A percentile compares a stretch with the other conserved stretches of the same genome.
phyloP scores from a whole-genome alignment of 2,329 filamentous ascomycete species.

The Fragosphaeria purpurea region DNA sequence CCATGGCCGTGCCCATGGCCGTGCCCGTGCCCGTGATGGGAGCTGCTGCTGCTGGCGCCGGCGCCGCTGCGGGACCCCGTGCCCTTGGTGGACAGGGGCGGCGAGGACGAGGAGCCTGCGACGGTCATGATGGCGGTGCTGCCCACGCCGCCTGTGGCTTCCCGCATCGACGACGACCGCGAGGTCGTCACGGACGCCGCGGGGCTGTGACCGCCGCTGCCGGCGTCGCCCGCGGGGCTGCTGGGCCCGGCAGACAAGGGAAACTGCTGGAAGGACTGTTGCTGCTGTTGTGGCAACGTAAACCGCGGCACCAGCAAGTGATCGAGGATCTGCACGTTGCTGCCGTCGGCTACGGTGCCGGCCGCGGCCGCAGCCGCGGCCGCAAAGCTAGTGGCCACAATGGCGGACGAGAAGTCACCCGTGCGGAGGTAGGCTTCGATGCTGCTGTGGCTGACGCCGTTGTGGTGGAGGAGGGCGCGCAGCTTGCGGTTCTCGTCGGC shows the following conservation, averaged over 20 bases:
- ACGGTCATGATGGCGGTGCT: not conserved
- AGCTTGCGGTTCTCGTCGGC: constrained; percentile 60
- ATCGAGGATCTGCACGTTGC: constrained; percentile 19
- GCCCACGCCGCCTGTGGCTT: not conserved
- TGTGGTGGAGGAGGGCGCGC: constrained; percentile 44
- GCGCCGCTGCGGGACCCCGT: not conserved
- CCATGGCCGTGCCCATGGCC: not conserved
- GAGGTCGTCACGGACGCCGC: not conserved
- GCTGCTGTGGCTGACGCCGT: constrained; percentile 47
- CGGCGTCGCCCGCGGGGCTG: not conserved
- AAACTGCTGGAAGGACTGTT: constrained; percentile 18
- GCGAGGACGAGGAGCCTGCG: not conserved
- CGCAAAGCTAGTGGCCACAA: not conserved
- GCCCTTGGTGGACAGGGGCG: not conserved
- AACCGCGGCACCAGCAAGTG: constrained; percentile 27
- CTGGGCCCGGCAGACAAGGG: constrained; percentile 2
- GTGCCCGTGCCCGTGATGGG: not conserved
- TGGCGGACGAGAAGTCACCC: not conserved
- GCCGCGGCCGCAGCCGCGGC: not conserved
- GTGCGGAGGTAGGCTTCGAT: constrained; percentile 33
- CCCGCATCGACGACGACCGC: not conserved
- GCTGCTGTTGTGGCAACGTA: constrained; percentile 19
- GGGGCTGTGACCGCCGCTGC: not conserved
- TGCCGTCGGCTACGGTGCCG: not conserved
- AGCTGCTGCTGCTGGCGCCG: not conserved